Conservation (phyloP, 2,329 filamentous ascomycete genomes). For the Aspergillus costaricaensis region DNA sequence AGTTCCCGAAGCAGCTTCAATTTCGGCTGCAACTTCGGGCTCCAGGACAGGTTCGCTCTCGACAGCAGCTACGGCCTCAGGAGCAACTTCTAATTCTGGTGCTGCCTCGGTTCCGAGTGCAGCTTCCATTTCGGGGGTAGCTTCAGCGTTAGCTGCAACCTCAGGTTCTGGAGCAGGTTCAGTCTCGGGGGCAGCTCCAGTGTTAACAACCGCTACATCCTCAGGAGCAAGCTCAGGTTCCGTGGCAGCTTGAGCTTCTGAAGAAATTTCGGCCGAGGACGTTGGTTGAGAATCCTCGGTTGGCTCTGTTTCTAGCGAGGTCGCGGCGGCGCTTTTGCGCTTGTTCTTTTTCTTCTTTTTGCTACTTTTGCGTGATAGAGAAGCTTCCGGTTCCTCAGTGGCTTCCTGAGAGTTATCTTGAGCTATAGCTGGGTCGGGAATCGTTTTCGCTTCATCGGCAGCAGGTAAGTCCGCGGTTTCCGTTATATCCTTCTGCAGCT, state of each 20-base stretch:
- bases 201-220: neutral
- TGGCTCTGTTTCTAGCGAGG: constrained; percentile 7
- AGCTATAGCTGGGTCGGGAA: neutral
- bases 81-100: constrained; percentile 13
- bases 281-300: neutral
- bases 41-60: neutral
- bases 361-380: constrained; percentile 19
- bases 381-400: constrained; percentile 11
- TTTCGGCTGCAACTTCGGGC: neutral
- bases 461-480: neutral
- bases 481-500: neutral
- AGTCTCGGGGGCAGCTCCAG: neutral
- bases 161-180: neutral
- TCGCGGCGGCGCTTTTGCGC: constrained; percentile 16
- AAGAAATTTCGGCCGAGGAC: neutral
- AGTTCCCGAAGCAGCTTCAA: neutral
- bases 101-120: neutral
- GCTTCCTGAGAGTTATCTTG: neutral
- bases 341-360: constrained; percentile 29
- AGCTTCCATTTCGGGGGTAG: neutral
- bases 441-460: neutral
- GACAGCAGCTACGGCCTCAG: neutral
- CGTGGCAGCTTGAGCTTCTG: neutral
- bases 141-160: neutral
- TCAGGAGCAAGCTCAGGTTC: constrained; percentile 14